A percentile compares a stretch with the other conserved stretches of the same genome.
Conservation (phyloP, 2,329 filamentous ascomycete species). For the Bimuria novae-zelandiae region DNA sequence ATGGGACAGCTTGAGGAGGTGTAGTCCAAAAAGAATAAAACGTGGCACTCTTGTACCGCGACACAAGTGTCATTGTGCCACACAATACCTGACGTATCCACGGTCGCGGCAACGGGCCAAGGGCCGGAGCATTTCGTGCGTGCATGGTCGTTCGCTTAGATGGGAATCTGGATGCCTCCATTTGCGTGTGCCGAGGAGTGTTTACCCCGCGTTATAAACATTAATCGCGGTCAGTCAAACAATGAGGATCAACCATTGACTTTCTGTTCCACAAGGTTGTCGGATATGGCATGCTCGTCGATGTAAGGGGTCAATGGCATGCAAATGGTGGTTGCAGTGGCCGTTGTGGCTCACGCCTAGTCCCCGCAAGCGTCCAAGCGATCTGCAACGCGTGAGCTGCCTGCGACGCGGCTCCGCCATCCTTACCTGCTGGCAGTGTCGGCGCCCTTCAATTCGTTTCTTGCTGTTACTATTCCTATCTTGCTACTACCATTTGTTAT, state of each 20-base stretch:
- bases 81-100: background rate
- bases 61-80: background rate
- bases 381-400: constrained; percentile 3
- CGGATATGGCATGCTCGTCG: background rate
- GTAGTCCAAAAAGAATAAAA: background rate
- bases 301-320: constrained; percentile 3
- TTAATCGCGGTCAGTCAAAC: background rate
- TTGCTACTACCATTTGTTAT: background rate
- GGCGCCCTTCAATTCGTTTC: background rate
- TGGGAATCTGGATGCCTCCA: background rate
- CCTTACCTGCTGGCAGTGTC: background rate
- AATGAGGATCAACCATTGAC: background rate
- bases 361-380: background rate
- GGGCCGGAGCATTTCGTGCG: background rate
- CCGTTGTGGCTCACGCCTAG: constrained; percentile 1
- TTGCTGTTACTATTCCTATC: background rate
- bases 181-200: background rate
- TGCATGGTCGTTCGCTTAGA: background rate
- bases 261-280: background rate
- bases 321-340: background rate
- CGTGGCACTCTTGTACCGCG: background rate
- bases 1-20: background rate
- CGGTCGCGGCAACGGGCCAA: background rate
- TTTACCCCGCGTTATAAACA: background rate
- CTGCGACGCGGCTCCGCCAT: constrained; percentile 2